Conservation (phyloP, 345 rosid species). For the Syzygium jambos region DNA sequence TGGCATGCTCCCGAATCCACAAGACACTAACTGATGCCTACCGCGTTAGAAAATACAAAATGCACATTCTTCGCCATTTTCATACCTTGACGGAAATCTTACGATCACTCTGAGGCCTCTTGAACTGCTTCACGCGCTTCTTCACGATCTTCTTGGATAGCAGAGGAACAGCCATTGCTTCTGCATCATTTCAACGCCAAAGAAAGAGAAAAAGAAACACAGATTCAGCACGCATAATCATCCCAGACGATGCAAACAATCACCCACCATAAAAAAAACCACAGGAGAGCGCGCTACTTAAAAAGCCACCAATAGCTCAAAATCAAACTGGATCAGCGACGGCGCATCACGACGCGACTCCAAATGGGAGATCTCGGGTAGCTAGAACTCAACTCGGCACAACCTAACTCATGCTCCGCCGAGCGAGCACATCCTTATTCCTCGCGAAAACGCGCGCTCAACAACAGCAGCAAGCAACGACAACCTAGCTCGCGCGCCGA, state of each 20-base stretch:
- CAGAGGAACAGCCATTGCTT: slow-evolving; percentile 52
- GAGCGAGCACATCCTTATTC: not conserved
- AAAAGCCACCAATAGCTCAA: not conserved
- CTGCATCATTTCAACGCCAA: slow-evolving; percentile 1
- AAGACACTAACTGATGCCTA: not conserved
- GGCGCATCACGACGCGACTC: not conserved
- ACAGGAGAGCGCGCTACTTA: not conserved
- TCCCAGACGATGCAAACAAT: not conserved
- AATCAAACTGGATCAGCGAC: not conserved
- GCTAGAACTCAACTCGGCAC: not conserved
- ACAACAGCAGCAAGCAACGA: not conserved
- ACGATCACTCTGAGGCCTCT: slow-evolving; percentile 64
- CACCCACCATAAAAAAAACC: not conserved
- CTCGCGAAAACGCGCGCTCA: not conserved
- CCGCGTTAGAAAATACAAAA: not conserved
- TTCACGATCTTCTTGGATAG: slow-evolving; percentile 53
- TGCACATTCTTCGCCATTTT: not conserved
- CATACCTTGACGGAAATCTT: slow-evolving; percentile 45
- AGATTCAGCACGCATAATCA: not conserved
- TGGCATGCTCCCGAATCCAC: not conserved
- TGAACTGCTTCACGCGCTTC: slow-evolving; percentile 62
- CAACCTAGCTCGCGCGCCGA: not conserved
- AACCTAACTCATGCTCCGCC: not conserved
- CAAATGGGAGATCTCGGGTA: not conserved
- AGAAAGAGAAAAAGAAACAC: not conserved